phyloP scores from a whole-genome alignment of 352 stramenopile genomes.

The Globisporangium emineosum region DNA sequence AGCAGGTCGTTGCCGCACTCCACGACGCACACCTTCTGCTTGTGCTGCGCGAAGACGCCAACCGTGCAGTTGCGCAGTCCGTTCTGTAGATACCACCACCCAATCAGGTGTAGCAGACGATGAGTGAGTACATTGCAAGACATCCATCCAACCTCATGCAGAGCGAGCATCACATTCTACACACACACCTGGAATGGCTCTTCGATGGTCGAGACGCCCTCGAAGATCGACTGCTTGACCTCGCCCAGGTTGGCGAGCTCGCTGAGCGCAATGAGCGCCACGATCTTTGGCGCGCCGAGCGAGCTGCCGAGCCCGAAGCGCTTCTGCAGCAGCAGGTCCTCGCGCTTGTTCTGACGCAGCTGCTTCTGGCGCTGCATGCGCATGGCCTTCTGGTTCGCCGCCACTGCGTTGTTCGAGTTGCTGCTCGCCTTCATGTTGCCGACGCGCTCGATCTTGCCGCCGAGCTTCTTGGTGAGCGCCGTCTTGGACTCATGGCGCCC shows the following conservation, averaged over 20 bases:
- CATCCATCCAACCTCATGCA: background rate
- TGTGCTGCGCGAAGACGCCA: conserved; percentile 76
- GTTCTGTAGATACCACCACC: conserved; percentile 15
- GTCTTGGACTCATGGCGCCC: conserved; percentile 84
- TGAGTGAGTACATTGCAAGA: background rate
- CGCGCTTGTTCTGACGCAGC: conserved; percentile 79
- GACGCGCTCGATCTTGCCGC: conserved; percentile 72
- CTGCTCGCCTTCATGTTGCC: conserved; percentile 37
- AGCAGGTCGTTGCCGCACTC: conserved; percentile 82
- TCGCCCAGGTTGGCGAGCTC: conserved; percentile 53
- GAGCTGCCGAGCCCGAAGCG: conserved; percentile 72
- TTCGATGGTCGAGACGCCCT: conserved; percentile 52
- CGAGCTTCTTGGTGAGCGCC: conserved; percentile 53
- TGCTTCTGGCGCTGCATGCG: conserved; percentile 85
- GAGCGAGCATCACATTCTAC: background rate
- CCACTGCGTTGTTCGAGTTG: conserved; percentile 41
- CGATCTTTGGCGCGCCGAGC: conserved; percentile 77
- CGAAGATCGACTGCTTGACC: conserved; percentile 67
- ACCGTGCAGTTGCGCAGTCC: conserved; percentile 63
- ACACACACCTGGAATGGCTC: conserved; percentile 31
- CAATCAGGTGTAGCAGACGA: background rate
- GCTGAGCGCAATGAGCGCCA: conserved; percentile 82
- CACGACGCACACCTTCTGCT: conserved; percentile 87
- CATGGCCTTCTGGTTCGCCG: conserved; percentile 66
- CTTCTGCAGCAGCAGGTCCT: conserved; percentile 81